These are phyloP conservation scores for Suillus luteus DNA, from an alignment of 768 basidiomycete species.

Conservation along the genomic window DNA sequence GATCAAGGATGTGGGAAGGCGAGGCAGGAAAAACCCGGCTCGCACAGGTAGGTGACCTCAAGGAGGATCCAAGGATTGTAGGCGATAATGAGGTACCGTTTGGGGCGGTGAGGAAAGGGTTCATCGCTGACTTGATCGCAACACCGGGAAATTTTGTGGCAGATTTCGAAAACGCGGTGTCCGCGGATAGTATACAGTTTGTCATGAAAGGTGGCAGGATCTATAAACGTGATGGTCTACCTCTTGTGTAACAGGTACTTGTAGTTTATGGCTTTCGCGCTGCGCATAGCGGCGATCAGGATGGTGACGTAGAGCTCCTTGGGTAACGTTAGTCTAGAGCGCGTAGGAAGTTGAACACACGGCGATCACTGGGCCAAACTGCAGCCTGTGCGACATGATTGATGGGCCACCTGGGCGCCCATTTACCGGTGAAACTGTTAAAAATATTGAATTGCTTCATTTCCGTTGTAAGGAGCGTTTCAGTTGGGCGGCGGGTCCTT, in stretches of 20 bases:
- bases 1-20: constrained; percentile 50
- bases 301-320: neutral
- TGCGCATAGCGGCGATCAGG: neutral
- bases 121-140: constrained; percentile 53
- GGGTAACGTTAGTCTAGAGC: neutral
- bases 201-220: constrained; percentile 61
- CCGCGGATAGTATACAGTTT: constrained; percentile 48
- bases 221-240: constrained; percentile 41
- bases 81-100: constrained; percentile 58
- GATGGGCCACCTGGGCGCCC: neutral
- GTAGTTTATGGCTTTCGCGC: neutral
- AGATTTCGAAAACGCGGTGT: constrained; percentile 47
- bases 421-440: neutral
- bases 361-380: neutral
- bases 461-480: neutral
- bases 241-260: constrained; percentile 14
- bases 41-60: constrained; percentile 25
- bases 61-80: constrained; percentile 29
- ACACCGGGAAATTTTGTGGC: constrained; percentile 37
- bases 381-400: neutral
- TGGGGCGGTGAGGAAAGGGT: constrained; percentile 53
- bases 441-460: neutral
- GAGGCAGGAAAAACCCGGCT: constrained; percentile 28
- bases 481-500: neutral
- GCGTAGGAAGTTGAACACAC: neutral